phyloP scores from a whole-genome alignment of 306 rosid genomes.

The Sindora glabra region DNA sequence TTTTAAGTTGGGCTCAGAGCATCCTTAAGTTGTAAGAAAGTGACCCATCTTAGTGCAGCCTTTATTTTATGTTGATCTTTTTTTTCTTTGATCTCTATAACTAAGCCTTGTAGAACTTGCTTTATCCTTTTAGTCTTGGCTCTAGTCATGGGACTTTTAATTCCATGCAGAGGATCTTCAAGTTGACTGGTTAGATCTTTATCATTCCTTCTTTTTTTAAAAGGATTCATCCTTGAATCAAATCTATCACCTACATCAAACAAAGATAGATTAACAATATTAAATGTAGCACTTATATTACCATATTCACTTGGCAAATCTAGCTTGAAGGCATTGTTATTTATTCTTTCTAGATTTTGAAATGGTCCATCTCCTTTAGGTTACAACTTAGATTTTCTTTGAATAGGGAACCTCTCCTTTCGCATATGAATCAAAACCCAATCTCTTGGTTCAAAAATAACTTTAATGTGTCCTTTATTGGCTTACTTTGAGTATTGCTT shows the following conservation, averaged over 20 bases:
- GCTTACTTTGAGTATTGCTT: no score
- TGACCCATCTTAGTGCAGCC: no score
- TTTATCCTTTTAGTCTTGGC: no score
- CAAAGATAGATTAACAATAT: background rate
- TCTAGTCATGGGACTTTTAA: no score
- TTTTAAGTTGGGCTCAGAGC: no score
- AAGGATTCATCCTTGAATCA: background rate
- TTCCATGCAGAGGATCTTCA: no score
- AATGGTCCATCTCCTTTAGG: background rate
- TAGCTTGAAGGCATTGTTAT: background rate
- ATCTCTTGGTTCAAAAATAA: background rate
- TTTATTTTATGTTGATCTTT: no score
- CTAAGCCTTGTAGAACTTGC: no score
- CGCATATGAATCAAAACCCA: background rate
- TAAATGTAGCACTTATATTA: background rate
- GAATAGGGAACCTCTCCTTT: background rate
- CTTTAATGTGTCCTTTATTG: no score
- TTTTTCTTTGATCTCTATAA: no score
- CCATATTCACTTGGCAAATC: background rate
- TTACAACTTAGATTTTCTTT: background rate
- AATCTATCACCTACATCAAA: background rate
- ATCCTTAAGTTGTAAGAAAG: no score
- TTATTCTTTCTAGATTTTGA: background rate
- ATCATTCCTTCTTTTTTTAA: background rate
- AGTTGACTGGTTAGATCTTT: background rate